Conservation (phyloP, 2,329 filamentous ascomycete species). For the Claviceps spartinae region DNA sequence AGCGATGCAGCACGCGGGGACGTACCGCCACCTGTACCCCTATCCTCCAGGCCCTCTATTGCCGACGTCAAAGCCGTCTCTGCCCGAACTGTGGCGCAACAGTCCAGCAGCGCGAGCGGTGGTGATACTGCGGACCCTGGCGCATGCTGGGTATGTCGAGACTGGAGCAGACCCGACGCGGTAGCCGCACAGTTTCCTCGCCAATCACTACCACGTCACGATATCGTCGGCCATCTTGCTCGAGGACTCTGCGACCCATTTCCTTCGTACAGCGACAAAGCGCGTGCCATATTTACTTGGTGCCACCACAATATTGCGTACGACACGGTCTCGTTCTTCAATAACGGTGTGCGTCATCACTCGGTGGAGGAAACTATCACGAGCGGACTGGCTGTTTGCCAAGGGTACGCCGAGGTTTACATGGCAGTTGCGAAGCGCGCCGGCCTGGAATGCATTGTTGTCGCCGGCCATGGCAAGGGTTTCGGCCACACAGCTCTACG, state of each 20-base stretch:
- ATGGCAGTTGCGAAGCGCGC: constrained; percentile 63
- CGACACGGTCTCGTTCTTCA: constrained; percentile 68
- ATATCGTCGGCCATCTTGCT: constrained; percentile 62
- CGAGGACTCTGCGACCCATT: constrained; percentile 68
- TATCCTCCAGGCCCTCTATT: constrained; percentile 36
- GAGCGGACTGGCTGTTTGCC: constrained; percentile 73
- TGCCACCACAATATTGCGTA: constrained; percentile 88
- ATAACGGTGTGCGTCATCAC: constrained; percentile 49
- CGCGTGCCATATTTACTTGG: constrained; percentile 87
- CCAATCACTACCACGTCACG: constrained; percentile 49
- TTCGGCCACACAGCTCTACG: constrained; percentile 54
- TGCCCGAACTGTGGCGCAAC: constrained; percentile 16
- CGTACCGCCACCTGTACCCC: constrained; percentile 37
- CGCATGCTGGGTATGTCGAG: constrained; percentile 69
- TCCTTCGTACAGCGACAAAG: constrained; percentile 74
- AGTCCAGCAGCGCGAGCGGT: constrained; percentile 5
- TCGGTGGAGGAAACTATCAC: constrained; percentile 62
- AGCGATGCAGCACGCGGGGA: constrained; percentile 12
- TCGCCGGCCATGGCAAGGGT: constrained; percentile 76
- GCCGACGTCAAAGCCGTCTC: constrained; percentile 36
- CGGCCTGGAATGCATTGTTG: constrained; percentile 63
- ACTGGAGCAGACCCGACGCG: constrained; percentile 70
- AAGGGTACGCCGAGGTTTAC: constrained; percentile 79
- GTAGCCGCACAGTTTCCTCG: constrained; percentile 68
- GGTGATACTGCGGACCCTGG: constrained; percentile 5